Evolutionary conservation across 805 yeast species (phyloP), one percentile per base, ranked within the genome.

Genomic region (Tetrapisispora taiwanensis): DNA sequence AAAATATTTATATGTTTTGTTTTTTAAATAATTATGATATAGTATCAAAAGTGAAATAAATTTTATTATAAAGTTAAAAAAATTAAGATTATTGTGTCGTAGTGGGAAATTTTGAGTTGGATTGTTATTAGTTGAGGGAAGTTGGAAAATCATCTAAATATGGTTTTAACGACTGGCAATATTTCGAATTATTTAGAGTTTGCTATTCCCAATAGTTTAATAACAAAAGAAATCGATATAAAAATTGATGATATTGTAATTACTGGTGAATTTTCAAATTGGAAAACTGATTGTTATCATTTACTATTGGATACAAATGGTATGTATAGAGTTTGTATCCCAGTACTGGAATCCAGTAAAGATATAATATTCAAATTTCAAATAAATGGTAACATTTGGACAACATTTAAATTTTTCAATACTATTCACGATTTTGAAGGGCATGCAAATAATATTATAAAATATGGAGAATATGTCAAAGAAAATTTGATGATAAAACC

Each of bases 181-280:
- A 31, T 27, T 28, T 37, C 26, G 4, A 15, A 37, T 7, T 27
- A 8, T 33, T n/a, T 41, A 3, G 30, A 18, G 7, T 41, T 41
- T 17, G 43, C 37, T 12, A 30, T 41, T 5, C 39, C 44, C 2
- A 3, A 14, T 9, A 4, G n/a, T 7, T 31, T 18, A 1, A 35
- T 41, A 4, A 9, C 28, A 10, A 26, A 30, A 7, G 39, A 30
- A n/a, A 17, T 35, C 10, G n/a, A 37, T 20, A 7, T 20, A 5
- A 8, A 22, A 14, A 22, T 35, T 19, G 28, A 41, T 1, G 44
- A 41, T 9, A 50, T 59, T 13, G 46, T 52, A 17, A 48, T 59
- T 7, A 57, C 64, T 3, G 64, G 62, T 4, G 61, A 57, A 30
- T 57, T 58, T 41, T 59, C 58, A 42, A 48, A 58, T 35, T 59